These are phyloP conservation scores for Trichoderma gracile DNA, from an alignment of 2,329 filamentous ascomycete genomes.

Conservation along the genomic window DNA sequence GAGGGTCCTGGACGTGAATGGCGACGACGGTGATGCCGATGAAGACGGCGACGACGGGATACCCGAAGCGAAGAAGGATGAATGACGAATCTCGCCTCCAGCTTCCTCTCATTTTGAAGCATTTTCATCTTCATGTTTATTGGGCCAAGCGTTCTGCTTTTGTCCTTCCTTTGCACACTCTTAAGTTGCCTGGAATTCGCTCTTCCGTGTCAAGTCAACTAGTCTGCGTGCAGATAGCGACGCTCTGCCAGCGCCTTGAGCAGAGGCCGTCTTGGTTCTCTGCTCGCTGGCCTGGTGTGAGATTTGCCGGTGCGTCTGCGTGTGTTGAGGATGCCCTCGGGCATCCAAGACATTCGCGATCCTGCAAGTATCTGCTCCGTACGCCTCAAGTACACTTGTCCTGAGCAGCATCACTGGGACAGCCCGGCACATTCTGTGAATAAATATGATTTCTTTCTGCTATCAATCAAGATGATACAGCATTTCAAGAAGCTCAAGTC, in stretches of 20 bases:
- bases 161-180: conserved; percentile 68
- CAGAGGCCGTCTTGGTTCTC: conserved; percentile 54
- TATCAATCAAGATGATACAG: no score
- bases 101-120: background rate
- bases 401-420: conserved; percentile 34
- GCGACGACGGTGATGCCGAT: conserved; percentile 49
- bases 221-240: conserved; percentile 93
- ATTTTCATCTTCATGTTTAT: background rate
- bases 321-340: conserved; percentile 33
- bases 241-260: conserved; percentile 46
- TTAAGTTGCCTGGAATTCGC: conserved; percentile 88
- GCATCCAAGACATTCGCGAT: conserved; percentile 28
- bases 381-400: conserved; percentile 34
- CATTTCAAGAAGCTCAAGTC: no score
- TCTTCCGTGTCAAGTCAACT: conserved; percentile 84
- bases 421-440: conserved; percentile 36
- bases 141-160: background rate
- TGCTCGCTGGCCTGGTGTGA: conserved; percentile 35
- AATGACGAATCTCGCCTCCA: conserved; percentile 30
- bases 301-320: conserved; percentile 35
- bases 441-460: background rate
- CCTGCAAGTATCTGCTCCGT: conserved; percentile 40
- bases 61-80: conserved; percentile 35
- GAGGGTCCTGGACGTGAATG: conserved; percentile 78
- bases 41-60: conserved; percentile 45